Conservation (phyloP, 495 filamentous ascomycete genomes). For the Hypoxylon fuscum region DNA sequence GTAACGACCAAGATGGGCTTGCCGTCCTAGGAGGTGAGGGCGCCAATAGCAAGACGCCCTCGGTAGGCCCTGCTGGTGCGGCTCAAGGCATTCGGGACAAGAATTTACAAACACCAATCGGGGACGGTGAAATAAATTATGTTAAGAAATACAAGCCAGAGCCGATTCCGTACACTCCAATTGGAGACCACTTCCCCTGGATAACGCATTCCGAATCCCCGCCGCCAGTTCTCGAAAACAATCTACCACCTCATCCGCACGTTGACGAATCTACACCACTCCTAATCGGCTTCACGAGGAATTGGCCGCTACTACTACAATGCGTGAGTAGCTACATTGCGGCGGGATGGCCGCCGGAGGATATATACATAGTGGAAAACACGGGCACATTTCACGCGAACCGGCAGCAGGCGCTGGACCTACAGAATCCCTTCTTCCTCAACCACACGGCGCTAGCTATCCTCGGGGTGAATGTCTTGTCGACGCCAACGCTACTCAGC, state of each 20-base stretch:
- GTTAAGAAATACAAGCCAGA: conserved; percentile 44
- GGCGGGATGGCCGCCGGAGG: conserved; percentile 66
- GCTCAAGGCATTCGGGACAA: conserved; percentile 29
- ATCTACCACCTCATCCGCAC: conserved; percentile 50
- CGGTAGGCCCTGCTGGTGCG: conserved; percentile 16
- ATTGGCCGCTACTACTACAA: conserved; percentile 67
- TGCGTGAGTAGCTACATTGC: conserved; percentile 66
- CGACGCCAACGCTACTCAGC: conserved; percentile 66
- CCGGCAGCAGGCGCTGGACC: conserved; percentile 52
- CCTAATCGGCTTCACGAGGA: conserved; percentile 67
- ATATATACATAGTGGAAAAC: conserved; percentile 71
- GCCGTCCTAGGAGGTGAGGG: conserved; percentile 4
- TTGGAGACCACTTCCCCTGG: conserved; percentile 43
- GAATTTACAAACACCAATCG: conserved; percentile 31
- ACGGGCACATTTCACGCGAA: conserved; percentile 68
- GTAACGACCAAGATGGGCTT: conserved; percentile 5
- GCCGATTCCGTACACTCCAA: conserved; percentile 24
- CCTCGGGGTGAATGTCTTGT: conserved; percentile 64
- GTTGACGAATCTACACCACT: conserved; percentile 59
- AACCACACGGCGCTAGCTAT: conserved; percentile 62
- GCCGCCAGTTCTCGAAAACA: conserved; percentile 45
- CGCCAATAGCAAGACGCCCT: conserved; percentile 4
- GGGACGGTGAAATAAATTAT: conserved; percentile 14
- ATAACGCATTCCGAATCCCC: conserved; percentile 30
- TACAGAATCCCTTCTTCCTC: conserved; percentile 71